A percentile compares a stretch with the other conserved stretches of the same genome.
phyloP scores from a whole-genome alignment of 148 eudicot genomes.

The Linanthus parryae region DNA sequence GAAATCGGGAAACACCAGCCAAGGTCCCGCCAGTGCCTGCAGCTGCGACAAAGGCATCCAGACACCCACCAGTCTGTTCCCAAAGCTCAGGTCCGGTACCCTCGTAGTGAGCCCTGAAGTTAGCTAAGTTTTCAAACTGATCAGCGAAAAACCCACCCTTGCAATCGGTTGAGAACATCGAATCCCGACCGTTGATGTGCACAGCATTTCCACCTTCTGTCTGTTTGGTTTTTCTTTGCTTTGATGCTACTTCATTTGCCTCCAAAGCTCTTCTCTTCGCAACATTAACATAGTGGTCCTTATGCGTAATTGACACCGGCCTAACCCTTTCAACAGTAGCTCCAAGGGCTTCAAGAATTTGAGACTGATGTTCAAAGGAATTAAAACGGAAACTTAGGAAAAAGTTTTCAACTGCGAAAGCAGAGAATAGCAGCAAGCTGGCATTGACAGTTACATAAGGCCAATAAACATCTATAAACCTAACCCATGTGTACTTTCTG shows the following conservation, averaged over 20 bases:
- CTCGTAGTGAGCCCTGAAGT: conserved; percentile 81
- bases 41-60: conserved; percentile 90
- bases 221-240: conserved; percentile 16
- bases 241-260: conserved; percentile 60
- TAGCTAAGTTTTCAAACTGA: conserved; percentile 94
- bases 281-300: conserved; percentile 85
- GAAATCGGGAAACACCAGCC: conserved; percentile 78
- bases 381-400: neutral
- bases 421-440: no score
- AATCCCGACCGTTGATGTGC: conserved; percentile 23
- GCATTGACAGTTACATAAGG: no score
- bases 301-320: conserved; percentile 95
- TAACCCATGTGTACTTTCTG: no score
- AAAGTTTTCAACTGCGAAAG: neutral
- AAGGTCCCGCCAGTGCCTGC: conserved; percentile 99
- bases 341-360: conserved; percentile 91
- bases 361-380: conserved; percentile 45
- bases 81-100: conserved; percentile 97
- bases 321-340: conserved; percentile 96
- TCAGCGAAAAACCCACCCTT: conserved; percentile 96
- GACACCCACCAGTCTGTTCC: conserved; percentile 73
- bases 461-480: no score
- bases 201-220: conserved; percentile 16
- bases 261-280: conserved; percentile 89
- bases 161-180: conserved; percentile 42